A percentile compares a stretch with the other conserved stretches of the same genome.
These are phyloP conservation scores for Carex littledalei DNA, from an alignment of 176 grass and related monocot species.

Conservation along the genomic window DNA sequence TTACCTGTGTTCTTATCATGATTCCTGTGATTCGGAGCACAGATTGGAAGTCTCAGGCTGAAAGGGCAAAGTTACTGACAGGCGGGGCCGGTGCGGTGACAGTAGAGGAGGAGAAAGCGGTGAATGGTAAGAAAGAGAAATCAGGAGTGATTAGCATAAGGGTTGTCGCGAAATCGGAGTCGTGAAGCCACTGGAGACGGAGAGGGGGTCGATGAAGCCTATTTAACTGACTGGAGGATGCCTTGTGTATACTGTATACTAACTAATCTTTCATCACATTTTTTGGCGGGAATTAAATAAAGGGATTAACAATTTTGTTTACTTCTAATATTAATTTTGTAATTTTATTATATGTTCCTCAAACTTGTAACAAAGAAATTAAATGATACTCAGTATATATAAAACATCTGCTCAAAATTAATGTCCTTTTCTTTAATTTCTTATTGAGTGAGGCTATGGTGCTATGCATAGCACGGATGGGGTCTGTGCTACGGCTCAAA, in stretches of 20 bases:
- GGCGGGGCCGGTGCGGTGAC: too few relatives aligned
- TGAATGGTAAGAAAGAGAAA: slow-evolving; percentile 15
- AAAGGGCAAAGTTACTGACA: slow-evolving; percentile 57
- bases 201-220: too few relatives aligned
- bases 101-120: neutral
- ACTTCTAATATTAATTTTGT: slow-evolving; percentile 35
- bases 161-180: slow-evolving; percentile 10
- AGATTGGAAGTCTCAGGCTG: slow-evolving; percentile 53
- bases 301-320: slow-evolving; percentile 39
- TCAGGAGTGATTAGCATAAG: slow-evolving; percentile 24
- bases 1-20: slow-evolving; percentile 59
- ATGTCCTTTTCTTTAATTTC: too few relatives aligned
- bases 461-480: too few relatives aligned
- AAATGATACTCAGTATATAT: neutral
- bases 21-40: slow-evolving; percentile 48
- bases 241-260: too few relatives aligned
- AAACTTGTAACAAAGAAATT: neutral
- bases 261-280: slow-evolving; percentile 7
- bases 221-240: too few relatives aligned
- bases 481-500: too few relatives aligned
- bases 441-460: too few relatives aligned
- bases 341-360: slow-evolving; percentile 8
- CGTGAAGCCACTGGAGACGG: neutral
- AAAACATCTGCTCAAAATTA: neutral
- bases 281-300: slow-evolving; percentile 32